Conservation (phyloP, 306 rosid species). For the Cucurbita moschata region DNA sequence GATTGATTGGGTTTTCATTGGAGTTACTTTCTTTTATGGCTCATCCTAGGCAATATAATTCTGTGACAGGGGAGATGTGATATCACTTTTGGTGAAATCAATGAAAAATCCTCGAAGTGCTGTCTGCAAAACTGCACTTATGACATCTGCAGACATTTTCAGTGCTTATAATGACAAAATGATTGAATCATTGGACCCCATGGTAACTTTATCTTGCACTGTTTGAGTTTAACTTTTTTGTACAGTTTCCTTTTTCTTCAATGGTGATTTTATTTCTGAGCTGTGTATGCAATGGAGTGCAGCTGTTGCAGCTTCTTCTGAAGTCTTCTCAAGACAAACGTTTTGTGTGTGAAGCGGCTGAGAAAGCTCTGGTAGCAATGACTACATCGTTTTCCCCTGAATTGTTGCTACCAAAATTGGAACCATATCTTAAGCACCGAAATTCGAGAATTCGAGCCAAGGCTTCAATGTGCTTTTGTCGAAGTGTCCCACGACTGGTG, state of each 20-base stretch:
- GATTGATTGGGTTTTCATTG: not conserved
- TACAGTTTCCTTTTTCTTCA: constrained; percentile 5
- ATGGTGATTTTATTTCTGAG: constrained; percentile 1
- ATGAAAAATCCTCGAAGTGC: constrained; percentile 94
- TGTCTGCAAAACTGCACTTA: constrained; percentile 90
- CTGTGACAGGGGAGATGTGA: constrained; percentile 62
- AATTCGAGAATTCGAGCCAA: constrained; percentile 94
- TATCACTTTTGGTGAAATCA: constrained; percentile 56
- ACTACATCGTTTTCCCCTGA: constrained; percentile 65
- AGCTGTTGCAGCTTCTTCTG: constrained; percentile 94
- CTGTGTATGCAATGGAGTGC: constrained; percentile 17
- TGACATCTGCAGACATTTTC: constrained; percentile 94
- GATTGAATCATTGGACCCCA: constrained; percentile 75
- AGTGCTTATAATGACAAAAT: constrained; percentile 51
- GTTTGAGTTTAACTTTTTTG: not conserved
- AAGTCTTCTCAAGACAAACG: constrained; percentile 97
- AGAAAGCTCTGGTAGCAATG: constrained; percentile 75
- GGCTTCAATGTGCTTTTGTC: constrained; percentile 78
- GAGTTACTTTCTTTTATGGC: not conserved
- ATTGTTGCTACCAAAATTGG: constrained; percentile 69
- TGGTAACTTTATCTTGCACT: constrained; percentile 37
- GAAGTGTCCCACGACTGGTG: constrained; percentile 81
- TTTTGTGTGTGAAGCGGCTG: constrained; percentile 96
- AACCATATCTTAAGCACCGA: constrained; percentile 67
- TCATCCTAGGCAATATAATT: not conserved